Percentiles rank a stretch among this genome's conserved stretches.
These are phyloP conservation scores for Dryadomyces quercus-mongolicae DNA, from an alignment of 2,329 filamentous ascomycete species.

Conservation along the genomic window DNA sequence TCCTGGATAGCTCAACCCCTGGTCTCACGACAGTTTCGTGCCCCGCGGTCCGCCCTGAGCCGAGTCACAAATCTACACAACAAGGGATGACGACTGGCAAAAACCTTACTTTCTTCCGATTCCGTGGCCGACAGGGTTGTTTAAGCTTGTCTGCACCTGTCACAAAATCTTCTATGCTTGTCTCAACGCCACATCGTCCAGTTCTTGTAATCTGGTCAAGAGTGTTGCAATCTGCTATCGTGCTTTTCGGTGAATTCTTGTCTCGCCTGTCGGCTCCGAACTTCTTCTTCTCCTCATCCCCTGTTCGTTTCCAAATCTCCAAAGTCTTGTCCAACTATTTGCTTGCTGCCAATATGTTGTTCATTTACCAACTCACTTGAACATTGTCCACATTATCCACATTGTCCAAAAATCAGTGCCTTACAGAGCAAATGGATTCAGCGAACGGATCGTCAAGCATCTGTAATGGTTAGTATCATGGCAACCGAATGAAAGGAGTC, in stretches of 20 bases:
- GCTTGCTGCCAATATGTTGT: neutral
- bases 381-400: neutral
- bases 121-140: too few species aligned
- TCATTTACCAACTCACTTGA: neutral
- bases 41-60: neutral
- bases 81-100: neutral
- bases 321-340: too few species aligned
- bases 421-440: slow-evolving; percentile 64
- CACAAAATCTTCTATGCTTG: too few species aligned
- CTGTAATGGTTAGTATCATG: slow-evolving; percentile 25
- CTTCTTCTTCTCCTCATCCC: too few species aligned
- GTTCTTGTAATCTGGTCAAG: too few species aligned
- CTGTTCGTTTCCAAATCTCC: too few species aligned
- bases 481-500: neutral
- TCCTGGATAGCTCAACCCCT: neutral
- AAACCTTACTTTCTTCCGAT: too few species aligned
- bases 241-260: too few species aligned
- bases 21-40: neutral
- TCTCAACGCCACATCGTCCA: too few species aligned
- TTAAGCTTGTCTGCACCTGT: too few species aligned
- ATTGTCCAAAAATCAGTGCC: neutral
- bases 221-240: too few species aligned
- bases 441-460: slow-evolving; percentile 70
- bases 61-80: neutral
- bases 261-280: too few species aligned